These are phyloP conservation scores for Parmales sp. DNA, from an alignment of 108 stramenopile genomes.

Conservation along the genomic window DNA sequence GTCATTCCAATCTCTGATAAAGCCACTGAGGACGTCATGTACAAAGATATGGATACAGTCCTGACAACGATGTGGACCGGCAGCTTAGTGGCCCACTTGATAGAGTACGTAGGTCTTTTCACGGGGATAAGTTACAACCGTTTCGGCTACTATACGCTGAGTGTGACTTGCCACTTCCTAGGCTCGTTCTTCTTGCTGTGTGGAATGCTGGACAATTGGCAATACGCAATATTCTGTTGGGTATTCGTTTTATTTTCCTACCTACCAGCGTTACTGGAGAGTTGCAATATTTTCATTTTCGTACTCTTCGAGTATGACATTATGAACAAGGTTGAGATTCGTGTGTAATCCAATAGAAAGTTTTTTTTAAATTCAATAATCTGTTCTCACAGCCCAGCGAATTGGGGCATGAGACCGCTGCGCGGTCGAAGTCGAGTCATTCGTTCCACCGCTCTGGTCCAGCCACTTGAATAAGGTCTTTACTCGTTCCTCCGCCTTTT, in stretches of 20 bases:
- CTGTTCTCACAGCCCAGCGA: not conserved
- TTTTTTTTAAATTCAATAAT: not conserved
- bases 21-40: too few species aligned
- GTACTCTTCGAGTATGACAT: not conserved
- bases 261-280: not conserved
- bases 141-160: too few species aligned
- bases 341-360: not conserved
- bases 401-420: not conserved
- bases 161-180: too few species aligned
- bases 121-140: too few species aligned
- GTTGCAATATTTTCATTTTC: not conserved
- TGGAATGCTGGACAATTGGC: not conserved
- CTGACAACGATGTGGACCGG: too few species aligned
- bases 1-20: too few species aligned
- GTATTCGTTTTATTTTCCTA: not conserved
- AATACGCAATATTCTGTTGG: not conserved
- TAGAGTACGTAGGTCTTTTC: too few species aligned
- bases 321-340: slow-evolving; percentile 2
- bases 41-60: too few species aligned
- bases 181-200: slow-evolving; percentile 1
- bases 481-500: not conserved
- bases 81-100: too few species aligned
- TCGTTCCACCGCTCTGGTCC: not conserved
- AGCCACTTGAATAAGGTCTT: slow-evolving; percentile 6
- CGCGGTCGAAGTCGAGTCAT: not conserved